Evolutionary conservation across 176 grass and related monocot genomes (phyloP), one percentile per base, ranked within the genome.

Genomic region (Tuctoria greenei): DNA sequence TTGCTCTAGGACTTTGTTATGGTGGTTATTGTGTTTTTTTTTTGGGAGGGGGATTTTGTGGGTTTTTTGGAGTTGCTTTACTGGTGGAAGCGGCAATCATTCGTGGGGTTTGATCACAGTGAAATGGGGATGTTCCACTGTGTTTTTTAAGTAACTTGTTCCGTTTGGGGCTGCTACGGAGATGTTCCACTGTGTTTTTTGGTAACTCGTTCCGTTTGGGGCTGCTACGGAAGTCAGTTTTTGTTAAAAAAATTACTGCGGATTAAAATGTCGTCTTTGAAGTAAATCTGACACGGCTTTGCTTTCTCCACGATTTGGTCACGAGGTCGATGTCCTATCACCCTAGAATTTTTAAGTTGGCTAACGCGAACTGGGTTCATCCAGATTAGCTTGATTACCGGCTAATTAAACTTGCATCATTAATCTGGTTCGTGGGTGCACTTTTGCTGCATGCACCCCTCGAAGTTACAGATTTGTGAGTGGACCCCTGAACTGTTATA

Each of bases 361-460:
- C 18, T 50, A 69, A 67, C 67, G 8, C 25, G 14, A n/a, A 54
- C 2, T 73, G 25, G 37, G 24, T 83, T 67, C 27, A 69, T 79
- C 10, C 38, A 27, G 28, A 68, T 45, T 82, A 72, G 18, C 35
- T 64, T 74, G 42, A 13, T 41, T 51, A 2, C 14, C 66, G 72
- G 37, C 35, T 7, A 45, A 45, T 43, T 27, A 36, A 79, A 20
- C 61, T 20, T 52, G 43, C 23, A 24, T 54, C 61, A 18, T n/a
- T n/a, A n/a, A n/a, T 72, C 61, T 68, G 52, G 54, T 8, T 34
- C 50, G 67, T 26, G 35, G 60, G 49, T 79, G 69, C 79, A 67
- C 20, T 88, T 88, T 88, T 69, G 62, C 61, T 83, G 85, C 80
- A 88, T 88, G 85, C 74, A 74, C 85, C 85, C 69, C 35, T 40